Evolutionary conservation across 169 alveolate species (phyloP).

Genomic region (Eimeria maxima): DNA sequence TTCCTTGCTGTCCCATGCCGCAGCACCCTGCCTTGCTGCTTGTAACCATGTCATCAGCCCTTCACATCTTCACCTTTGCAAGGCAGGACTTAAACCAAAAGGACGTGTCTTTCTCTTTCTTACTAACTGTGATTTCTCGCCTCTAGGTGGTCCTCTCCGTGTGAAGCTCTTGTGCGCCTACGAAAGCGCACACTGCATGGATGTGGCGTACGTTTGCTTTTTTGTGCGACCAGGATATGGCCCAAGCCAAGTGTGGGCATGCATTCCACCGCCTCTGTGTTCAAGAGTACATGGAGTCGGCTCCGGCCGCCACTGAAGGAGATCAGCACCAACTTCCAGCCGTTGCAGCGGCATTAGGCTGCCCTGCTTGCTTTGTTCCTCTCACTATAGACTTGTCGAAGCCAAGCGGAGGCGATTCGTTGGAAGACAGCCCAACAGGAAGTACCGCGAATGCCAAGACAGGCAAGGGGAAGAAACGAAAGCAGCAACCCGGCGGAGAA

Average conservation of each 20-base stretch:
- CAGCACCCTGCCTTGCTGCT: background rate
- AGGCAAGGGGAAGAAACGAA: slow-evolving; percentile 56
- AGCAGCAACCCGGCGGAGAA: background rate
- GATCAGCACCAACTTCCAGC: slow-evolving; percentile 28
- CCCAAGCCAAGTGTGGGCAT: slow-evolving; percentile 91
- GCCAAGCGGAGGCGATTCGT: slow-evolving; percentile 22
- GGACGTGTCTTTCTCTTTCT: background rate
- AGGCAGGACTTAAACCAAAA: background rate
- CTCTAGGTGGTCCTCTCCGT: background rate
- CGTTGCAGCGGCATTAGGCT: slow-evolving; percentile 83
- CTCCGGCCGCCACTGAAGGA: slow-evolving; percentile 81
- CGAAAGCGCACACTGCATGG: background rate
- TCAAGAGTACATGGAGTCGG: slow-evolving; percentile 89
- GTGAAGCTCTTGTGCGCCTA: background rate
- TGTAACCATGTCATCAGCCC: background rate
- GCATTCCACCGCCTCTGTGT: slow-evolving; percentile 92
- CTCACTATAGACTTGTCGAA: slow-evolving; percentile 86
- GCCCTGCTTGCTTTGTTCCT: slow-evolving; percentile 89
- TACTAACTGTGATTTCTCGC: background rate
- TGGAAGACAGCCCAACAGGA: slow-evolving; percentile 54
- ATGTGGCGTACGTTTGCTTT: background rate
- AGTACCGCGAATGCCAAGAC: slow-evolving; percentile 51
- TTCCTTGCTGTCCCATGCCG: background rate
- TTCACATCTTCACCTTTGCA: background rate
- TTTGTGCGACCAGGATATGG: slow-evolving; percentile 68